Conservation (phyloP, 2,329 filamentous ascomycete genomes). For the Cercospora sp. region DNA sequence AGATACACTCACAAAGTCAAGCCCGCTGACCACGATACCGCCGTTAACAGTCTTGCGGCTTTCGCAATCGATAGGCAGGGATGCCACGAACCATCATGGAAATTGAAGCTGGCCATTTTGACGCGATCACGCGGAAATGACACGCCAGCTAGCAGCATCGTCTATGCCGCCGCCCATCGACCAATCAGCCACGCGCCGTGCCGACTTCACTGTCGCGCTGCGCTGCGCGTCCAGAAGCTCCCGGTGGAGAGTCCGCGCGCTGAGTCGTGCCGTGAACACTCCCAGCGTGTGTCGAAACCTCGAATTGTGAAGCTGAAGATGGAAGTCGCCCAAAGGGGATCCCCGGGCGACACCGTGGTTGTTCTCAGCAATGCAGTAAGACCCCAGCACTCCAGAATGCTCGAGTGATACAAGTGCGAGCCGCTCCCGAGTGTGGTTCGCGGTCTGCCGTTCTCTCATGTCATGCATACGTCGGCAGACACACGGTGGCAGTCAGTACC, state of each 20-base stretch:
- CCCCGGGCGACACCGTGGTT: background rate
- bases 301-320: background rate
- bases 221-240: slow-evolving; percentile 7
- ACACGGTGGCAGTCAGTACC: slow-evolving; percentile 4
- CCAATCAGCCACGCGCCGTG: slow-evolving; percentile 11
- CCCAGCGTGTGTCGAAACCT: background rate
- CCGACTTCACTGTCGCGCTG: background rate
- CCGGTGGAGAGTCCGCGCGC: background rate
- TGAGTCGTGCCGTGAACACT: background rate
- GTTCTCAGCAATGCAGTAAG: background rate
- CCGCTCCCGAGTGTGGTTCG: background rate
- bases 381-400: background rate
- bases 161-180: slow-evolving; percentile 7
- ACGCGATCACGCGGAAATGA: slow-evolving; percentile 19
- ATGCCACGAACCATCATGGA: slow-evolving; percentile 18
- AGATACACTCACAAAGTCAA: slow-evolving; percentile 10
- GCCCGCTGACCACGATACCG: slow-evolving; percentile 4
- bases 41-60: background rate
- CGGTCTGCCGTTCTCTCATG: background rate
- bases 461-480: slow-evolving; percentile 5
- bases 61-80: slow-evolving; percentile 20
- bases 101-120: slow-evolving; percentile 10
- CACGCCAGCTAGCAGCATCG: slow-evolving; percentile 14
- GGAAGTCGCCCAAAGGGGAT: background rate
- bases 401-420: background rate